Percentiles rank a stretch among this genome's conserved stretches.
These are phyloP conservation scores for Plectosphaerella sp. DNA, from an alignment of 2,329 filamentous ascomycete species.

Conservation along the genomic window DNA sequence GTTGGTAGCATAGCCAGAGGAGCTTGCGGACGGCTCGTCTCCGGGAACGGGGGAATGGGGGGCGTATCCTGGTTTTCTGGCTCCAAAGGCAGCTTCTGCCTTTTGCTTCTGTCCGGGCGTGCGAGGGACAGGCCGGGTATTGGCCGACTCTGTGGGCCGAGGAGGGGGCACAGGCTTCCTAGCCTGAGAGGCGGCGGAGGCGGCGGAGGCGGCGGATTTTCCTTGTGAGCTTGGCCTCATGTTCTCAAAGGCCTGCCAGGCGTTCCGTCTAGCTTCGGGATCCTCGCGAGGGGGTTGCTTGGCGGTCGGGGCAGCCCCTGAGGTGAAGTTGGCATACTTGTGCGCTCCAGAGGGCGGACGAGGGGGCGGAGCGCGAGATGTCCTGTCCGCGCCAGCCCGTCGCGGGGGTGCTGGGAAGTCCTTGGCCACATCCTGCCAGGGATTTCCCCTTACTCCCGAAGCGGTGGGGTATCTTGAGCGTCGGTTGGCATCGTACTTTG, in stretches of 20 bases:
- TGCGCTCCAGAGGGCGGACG: conserved; percentile 32
- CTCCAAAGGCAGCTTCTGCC: conserved; percentile 51
- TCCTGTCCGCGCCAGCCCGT: conserved; percentile 13
- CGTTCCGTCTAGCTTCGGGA: conserved; percentile 33
- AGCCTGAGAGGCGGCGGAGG: conserved; percentile 21
- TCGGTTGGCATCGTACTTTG: conserved; percentile 48
- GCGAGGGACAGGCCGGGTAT: conserved; percentile 37
- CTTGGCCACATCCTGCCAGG: conserved; percentile 45
- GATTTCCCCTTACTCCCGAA: conserved; percentile 54
- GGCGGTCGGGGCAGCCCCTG: conserved; percentile 36
- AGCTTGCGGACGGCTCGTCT: conserved; percentile 49
- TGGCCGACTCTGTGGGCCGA: conserved; percentile 22
- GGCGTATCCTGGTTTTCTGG: conserved; percentile 42
- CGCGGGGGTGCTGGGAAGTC: conserved; percentile 48
- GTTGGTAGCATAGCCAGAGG: conserved; percentile 42
- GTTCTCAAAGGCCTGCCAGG: conserved; percentile 36
- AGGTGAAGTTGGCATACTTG: conserved; percentile 39
- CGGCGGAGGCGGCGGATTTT: conserved; percentile 22
- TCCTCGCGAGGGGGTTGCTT: conserved; percentile 26
- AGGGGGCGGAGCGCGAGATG: conserved; percentile 13
- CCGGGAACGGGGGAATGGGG: conserved; percentile 42
- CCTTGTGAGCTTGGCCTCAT: conserved; percentile 24
- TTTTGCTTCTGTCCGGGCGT: conserved; percentile 50
- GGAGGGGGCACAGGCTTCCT: conserved; percentile 15
- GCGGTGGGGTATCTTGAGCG: conserved; percentile 37